Percentiles rank a stretch among this genome's conserved stretches.
Conservation (phyloP, 148 eudicot genomes). For the Selenicereus undatus region DNA sequence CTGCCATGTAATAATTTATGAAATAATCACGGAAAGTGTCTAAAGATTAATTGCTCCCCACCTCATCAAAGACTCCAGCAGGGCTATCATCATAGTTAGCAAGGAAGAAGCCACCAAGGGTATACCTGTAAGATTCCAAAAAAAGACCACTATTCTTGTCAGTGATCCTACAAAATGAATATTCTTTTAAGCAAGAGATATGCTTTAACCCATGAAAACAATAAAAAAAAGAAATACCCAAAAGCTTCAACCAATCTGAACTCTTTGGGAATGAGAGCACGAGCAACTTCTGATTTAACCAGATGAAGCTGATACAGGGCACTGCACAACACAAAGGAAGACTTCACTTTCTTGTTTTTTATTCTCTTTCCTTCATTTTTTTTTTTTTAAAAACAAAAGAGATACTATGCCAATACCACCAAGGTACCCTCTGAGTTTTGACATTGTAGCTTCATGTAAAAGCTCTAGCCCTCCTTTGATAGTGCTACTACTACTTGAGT, state of each 20-base stretch:
- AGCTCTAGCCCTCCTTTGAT: too few species aligned
- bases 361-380: too few species aligned
- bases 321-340: slow-evolving; percentile 31
- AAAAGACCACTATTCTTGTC: neutral
- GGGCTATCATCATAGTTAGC: slow-evolving; percentile 89
- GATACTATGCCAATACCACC: neutral
- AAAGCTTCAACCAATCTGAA: slow-evolving; percentile 64
- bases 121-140: slow-evolving; percentile 44
- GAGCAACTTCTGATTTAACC: slow-evolving; percentile 81
- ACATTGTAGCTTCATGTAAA: neutral
- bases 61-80: slow-evolving; percentile 85
- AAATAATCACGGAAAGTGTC: neutral
- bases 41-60: slow-evolving; percentile 4
- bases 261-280: slow-evolving; percentile 86
- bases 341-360: neutral
- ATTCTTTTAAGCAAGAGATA: neutral
- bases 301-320: slow-evolving; percentile 89
- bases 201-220: neutral
- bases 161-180: neutral
- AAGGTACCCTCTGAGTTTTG: neutral
- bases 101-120: slow-evolving; percentile 88
- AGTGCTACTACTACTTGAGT: neutral
- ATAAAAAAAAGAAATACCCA: slow-evolving; percentile 42
- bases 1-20: neutral
- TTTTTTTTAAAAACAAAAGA: neutral